A percentile compares a stretch with the other conserved stretches of the same genome.
phyloP scores from a whole-genome alignment of 1,284 basidiomycete species.

The Rhodotorula sp. region DNA sequence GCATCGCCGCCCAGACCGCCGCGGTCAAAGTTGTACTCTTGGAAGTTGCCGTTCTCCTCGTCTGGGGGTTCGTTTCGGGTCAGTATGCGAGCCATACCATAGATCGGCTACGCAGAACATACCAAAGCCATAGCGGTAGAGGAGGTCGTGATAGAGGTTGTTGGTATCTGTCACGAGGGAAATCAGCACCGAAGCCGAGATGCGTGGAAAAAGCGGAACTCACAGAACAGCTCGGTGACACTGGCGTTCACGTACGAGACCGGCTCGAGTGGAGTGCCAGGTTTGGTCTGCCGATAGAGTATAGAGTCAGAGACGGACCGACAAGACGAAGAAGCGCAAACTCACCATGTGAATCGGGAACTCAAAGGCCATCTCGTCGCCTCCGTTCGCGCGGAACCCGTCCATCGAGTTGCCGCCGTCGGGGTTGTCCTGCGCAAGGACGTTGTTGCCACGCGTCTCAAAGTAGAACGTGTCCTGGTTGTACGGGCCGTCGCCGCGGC shows the following conservation, averaged over 20 bases:
- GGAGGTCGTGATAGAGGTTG: constrained; percentile 61
- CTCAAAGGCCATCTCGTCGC: constrained; percentile 60
- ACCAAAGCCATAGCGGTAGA: constrained; percentile 67
- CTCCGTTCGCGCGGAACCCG: constrained; percentile 76
- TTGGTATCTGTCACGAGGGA: constrained; percentile 58
- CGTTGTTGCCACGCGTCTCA: constrained; percentile 86
- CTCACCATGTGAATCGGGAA: constrained; percentile 60
- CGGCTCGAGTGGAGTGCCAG: constrained; percentile 48
- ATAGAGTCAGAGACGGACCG: background rate
- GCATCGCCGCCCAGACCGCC: constrained; percentile 84
- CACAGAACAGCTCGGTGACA: constrained; percentile 81
- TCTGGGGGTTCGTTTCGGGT: constrained; percentile 43
- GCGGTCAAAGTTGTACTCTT: constrained; percentile 79
- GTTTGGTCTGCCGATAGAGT: constrained; percentile 35
- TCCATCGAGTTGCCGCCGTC: constrained; percentile 67
- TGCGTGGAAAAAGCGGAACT: background rate
- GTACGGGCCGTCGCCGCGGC: constrained; percentile 21
- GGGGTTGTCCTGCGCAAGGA: constrained; percentile 86
- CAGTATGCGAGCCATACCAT: background rate
- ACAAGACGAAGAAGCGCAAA: background rate
- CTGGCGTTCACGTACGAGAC: constrained; percentile 79
- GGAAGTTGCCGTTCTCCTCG: constrained; percentile 92
- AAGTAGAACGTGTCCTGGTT: constrained; percentile 61
- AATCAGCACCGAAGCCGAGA: background rate
- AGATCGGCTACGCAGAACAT: background rate